Evolutionary conservation across 2,329 filamentous ascomycete genomes (phyloP).

Genomic region (Coniochaeta sp.): DNA sequence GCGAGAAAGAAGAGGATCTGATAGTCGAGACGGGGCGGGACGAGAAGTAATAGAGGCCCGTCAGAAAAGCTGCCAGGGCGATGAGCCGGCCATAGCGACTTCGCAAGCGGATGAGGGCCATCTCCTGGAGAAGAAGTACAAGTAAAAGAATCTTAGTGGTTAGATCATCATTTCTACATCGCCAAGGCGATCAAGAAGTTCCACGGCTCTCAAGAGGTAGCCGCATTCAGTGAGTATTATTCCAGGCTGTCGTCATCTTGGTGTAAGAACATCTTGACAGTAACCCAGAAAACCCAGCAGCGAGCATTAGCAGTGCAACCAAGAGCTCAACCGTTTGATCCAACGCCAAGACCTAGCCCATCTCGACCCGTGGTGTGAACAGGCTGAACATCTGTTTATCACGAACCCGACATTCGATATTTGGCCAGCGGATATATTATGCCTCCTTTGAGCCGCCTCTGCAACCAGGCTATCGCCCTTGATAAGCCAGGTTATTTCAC

Average conservation of each 20-base stretch:
- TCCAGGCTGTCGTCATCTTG: background rate
- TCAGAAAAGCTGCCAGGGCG: background rate
- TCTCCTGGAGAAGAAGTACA: background rate
- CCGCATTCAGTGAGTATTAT: background rate
- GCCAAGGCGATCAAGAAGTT: background rate
- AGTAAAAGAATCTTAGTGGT: background rate
- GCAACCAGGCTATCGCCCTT: background rate
- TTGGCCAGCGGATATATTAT: background rate
- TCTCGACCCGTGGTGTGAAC: background rate
- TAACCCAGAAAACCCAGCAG: background rate
- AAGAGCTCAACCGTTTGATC: background rate
- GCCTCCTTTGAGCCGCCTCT: background rate
- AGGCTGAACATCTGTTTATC: background rate
- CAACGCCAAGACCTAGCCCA: background rate
- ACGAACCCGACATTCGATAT: background rate
- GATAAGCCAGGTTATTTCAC: background rate
- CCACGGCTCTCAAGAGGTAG: background rate
- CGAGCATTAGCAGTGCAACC: background rate
- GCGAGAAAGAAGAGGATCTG: background rate
- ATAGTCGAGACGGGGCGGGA: background rate
- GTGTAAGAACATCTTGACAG: background rate
- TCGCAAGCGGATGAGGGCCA: background rate
- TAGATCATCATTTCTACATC: background rate
- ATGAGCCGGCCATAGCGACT: background rate
- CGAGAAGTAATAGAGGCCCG: background rate